phyloP scores from a whole-genome alignment of 768 basidiomycete species.

The Trametes punicea region DNA sequence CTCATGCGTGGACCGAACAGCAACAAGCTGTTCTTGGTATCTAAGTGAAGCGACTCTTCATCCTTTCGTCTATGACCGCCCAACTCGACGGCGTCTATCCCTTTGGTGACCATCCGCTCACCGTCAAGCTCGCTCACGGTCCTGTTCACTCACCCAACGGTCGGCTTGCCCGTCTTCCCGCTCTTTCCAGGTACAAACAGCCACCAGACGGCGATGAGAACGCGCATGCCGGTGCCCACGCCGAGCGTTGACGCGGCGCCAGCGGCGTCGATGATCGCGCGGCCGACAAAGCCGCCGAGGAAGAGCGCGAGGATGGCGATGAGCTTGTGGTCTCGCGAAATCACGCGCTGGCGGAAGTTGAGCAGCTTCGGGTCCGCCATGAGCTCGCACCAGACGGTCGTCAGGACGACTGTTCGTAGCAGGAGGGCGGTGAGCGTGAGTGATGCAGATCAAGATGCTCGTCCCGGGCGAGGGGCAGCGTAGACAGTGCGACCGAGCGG shows the following conservation, averaged over 20 bases:
- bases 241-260: constrained; percentile 67
- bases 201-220: constrained; percentile 64
- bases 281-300: constrained; percentile 67
- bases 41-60: too few relatives aligned
- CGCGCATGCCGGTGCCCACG: constrained; percentile 57
- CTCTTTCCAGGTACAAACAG: constrained; percentile 52
- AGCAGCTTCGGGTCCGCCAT: constrained; percentile 79
- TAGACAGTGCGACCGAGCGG: background rate
- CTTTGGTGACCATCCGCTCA: too few relatives aligned
- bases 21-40: background rate
- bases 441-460: too few relatives aligned
- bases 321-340: constrained; percentile 67
- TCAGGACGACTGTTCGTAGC: constrained; percentile 61
- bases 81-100: too few relatives aligned
- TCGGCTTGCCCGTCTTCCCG: constrained; percentile 13
- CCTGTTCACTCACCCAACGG: background rate
- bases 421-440: background rate
- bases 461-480: too few relatives aligned
- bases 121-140: too few relatives aligned
- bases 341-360: constrained; percentile 46
- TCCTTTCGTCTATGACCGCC: too few relatives aligned
- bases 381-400: constrained; percentile 87
- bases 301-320: constrained; percentile 69
- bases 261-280: constrained; percentile 55
- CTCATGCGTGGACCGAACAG: background rate